A percentile compares a stretch with the other conserved stretches of the same genome.
These are phyloP conservation scores for Candida krabiensis DNA, from an alignment of 805 yeast genomes.

Conservation along the genomic window DNA sequence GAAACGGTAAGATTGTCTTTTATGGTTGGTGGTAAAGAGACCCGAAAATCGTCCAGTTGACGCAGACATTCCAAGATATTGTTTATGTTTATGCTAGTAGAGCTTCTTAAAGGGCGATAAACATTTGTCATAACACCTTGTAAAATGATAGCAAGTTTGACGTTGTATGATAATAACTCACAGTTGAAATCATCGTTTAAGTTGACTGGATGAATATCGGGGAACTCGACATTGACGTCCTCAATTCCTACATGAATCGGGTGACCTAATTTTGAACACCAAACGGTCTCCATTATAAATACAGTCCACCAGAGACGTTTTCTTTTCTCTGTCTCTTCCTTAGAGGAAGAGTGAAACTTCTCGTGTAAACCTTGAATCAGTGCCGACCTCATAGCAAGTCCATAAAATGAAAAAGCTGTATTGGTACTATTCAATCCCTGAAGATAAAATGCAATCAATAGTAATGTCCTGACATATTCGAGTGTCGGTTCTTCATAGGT, in stretches of 20 bases:
- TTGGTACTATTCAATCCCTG: conserved; percentile 36
- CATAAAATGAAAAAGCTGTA: conserved; percentile 31
- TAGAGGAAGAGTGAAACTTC: conserved; percentile 9
- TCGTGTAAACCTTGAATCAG: conserved; percentile 32
- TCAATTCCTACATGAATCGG: conserved; percentile 34
- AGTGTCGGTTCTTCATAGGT: conserved; percentile 30
- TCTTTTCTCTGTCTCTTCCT: conserved; percentile 29
- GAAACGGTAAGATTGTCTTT: conserved; percentile 17
- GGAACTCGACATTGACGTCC: conserved; percentile 29
- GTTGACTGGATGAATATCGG: conserved; percentile 16
- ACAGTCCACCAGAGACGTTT: conserved; percentile 39
- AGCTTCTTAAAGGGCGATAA: conserved; percentile 26
- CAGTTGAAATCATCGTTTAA: conserved; percentile 30
- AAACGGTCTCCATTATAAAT: conserved; percentile 31
- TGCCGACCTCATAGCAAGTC: conserved; percentile 31
- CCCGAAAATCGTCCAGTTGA: conserved; percentile 25
- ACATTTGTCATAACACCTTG: conserved; percentile 29
- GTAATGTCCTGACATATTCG: conserved; percentile 28
- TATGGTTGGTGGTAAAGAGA: conserved; percentile 20
- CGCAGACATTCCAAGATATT: conserved; percentile 25
- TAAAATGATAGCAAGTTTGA: conserved; percentile 17
- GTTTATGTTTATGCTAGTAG: conserved; percentile 22
- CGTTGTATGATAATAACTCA: conserved; percentile 25
- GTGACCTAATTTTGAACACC: conserved; percentile 34
- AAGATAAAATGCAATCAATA: conserved; percentile 33